Base-by-base conservation (phyloP, 106 monocot species). In the Allium sativum region DNA sequence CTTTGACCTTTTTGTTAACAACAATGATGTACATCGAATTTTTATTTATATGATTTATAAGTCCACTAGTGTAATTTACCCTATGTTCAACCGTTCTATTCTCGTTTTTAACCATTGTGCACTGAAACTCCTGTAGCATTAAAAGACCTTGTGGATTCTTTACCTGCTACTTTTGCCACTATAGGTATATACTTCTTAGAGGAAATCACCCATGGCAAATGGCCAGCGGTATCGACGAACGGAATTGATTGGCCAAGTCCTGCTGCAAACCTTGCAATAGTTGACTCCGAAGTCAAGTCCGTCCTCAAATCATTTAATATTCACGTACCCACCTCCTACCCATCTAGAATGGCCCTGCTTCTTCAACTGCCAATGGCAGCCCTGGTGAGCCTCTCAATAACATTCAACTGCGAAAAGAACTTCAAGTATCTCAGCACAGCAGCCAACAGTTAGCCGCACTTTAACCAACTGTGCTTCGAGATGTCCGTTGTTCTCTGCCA, bases 321-420 rank as follows among this genome's bases (percentile, higher is more conserved):
- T 57, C 65, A 70, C 74, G 61, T 31, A 84, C 18, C 58, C 72
- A 52, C 73, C 61, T 50, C 73, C 55, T 57, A 57, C 13, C 9
- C 69, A 93, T 87, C 81, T 55, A 78, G 80, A 7, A 66, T 65
- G 12, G 60, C 9, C 13, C 56, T 31, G 20, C 20, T 57, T 78
- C 85, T 94, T 57, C 93, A 89, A 42, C 63, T 94, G 54, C 93
- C 93, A 12, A 89, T 94, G 89, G 93, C 93, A 6, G 93, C 89
- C 15, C 78, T 94, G 2, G 82, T 94, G 21, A 85, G 85, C 63
- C 69, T 94, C 12, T 89, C 89, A 17, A 94, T 94, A 53, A 94
- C 93, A 42, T 94, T 94, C 68, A 94, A 86, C 59, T 77, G 85
- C 9, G 93, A 94, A 57, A 86, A 78, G 69, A 74, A 61, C 48